Percentiles rank a stretch among this genome's conserved stretches.
These are phyloP conservation scores for Exophiala calicioides DNA, from an alignment of 2,329 filamentous ascomycete genomes.

Conservation along the genomic window DNA sequence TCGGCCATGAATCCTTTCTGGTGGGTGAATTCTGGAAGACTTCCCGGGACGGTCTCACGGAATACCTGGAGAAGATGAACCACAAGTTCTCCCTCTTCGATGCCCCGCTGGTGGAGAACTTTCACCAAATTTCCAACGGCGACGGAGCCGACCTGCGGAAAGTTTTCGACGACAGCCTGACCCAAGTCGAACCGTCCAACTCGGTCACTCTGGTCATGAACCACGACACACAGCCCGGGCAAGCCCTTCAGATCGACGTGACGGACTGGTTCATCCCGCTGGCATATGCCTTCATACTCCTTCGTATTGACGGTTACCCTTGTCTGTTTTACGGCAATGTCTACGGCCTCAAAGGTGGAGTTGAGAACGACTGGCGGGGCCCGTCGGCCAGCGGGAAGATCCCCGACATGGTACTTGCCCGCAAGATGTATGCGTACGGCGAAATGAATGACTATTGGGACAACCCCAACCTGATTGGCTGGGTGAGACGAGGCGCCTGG, in stretches of 20 bases:
- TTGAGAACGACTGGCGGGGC: constrained; percentile 44
- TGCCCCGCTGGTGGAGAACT: constrained; percentile 65
- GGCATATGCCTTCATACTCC: constrained; percentile 66
- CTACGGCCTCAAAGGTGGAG: constrained; percentile 55
- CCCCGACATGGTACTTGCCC: constrained; percentile 57
- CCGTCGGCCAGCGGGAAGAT: constrained; percentile 56
- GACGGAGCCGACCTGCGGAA: constrained; percentile 58
- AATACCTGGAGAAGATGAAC: constrained; percentile 58
- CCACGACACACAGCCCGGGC: constrained; percentile 31
- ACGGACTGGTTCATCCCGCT: constrained; percentile 65
- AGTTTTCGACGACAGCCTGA: constrained; percentile 61
- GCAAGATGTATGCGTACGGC: constrained; percentile 63
- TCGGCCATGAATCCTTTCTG: constrained; percentile 59
- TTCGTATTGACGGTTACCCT: constrained; percentile 59
- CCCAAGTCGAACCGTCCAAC: constrained; percentile 51
- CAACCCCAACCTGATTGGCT: constrained; percentile 58
- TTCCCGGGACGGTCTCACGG: constrained; percentile 53
- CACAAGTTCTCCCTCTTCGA: constrained; percentile 64
- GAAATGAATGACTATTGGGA: constrained; percentile 62
- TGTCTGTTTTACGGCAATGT: constrained; percentile 66
- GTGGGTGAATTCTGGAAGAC: constrained; percentile 56
- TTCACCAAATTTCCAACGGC: constrained; percentile 58
- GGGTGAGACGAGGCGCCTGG: constrained; percentile 54
- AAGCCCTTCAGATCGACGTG: constrained; percentile 50
- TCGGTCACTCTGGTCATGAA: constrained; percentile 65